Evolutionary conservation across 805 yeast species (phyloP), one percentile per base, ranked within the genome.

Genomic region (Metschnikowia lochheadii): DNA sequence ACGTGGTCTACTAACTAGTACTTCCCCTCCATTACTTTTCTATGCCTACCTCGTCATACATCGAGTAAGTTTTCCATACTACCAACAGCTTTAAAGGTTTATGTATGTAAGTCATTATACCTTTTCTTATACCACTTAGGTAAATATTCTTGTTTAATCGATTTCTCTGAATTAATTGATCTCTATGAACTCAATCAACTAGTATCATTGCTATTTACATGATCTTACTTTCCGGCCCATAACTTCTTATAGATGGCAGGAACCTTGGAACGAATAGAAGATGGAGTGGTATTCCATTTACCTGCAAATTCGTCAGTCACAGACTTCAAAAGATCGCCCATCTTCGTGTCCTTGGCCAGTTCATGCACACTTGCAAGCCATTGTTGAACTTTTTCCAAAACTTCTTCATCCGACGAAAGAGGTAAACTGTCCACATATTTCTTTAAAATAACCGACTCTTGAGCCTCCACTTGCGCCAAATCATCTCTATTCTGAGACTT

Each of bases 381-480:
- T n/a, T 56, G 62, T 13, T 23, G 52, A 13, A 73, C 61, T 40
- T 64, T 66, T 1, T 51, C 56, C 15, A 63, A 66, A 21, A 74
- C 52, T 46, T 73, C 75, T 42, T 69, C 79, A 34, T 70, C 72
- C 3, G 79, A 65, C 0, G 84, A 76, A 15, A 81, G 76, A 7
- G 82, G 80, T 20, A 83, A 62, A 29, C 64, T 56, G 1, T 52
- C 44, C 42, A 75, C 57, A 45, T 80, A 75, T 14, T 61, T 56
- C 26, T 74, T 56, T 39, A 83, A 71, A 33, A 80, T 61, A 0
- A 53, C 63, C 29, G 75, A 58, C 63, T 83, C 85, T 17, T 64
- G 60, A 20, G 62, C 56, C 64, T 83, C 88, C 48, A 73, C 75
- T n/a, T 72, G 77, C 1, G 76, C 83, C 52, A 83, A 65, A 52